phyloP scores from a whole-genome alignment of 2,329 filamentous ascomycete genomes.

The Nothophaeocryptopus gaeumannii region DNA sequence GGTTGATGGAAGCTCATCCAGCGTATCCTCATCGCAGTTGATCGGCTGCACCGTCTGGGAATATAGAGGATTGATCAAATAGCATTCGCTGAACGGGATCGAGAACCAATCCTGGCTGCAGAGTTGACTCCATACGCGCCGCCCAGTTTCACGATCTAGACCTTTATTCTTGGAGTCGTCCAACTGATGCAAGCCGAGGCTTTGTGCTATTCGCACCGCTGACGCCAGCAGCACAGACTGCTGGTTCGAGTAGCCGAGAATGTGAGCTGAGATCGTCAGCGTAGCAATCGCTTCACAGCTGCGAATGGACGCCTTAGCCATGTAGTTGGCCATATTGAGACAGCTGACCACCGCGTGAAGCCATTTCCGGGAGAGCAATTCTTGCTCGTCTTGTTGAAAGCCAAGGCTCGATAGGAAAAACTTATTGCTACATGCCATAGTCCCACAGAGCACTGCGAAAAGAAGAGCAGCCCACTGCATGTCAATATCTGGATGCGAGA shows the following conservation, averaged over 20 bases:
- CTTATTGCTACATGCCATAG: conserved; percentile 8
- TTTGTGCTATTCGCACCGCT: conserved; percentile 1
- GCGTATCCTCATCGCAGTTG: conserved; percentile 9
- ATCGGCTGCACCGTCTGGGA: neutral
- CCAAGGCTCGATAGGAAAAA: conserved; percentile 1
- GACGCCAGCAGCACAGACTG: conserved; percentile 13
- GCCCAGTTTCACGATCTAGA: neutral
- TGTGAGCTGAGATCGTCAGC: conserved; percentile 15
- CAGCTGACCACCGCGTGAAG: conserved; percentile 6
- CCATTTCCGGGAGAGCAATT: conserved; percentile 6
- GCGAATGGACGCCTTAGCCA: conserved; percentile 7
- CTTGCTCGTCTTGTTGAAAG: conserved; percentile 3
- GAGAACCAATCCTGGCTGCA: conserved; percentile 8
- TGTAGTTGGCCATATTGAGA: conserved; percentile 5
- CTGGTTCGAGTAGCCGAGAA: conserved; percentile 15
- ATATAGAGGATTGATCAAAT: conserved; percentile 8
- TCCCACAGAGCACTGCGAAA: conserved; percentile 10
- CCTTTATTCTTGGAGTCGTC: neutral
- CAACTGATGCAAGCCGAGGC: conserved; percentile 4
- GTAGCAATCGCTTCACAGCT: conserved; percentile 13
- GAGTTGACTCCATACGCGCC: conserved; percentile 1
- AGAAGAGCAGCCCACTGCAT: conserved; percentile 12
- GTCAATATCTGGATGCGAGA: conserved; percentile 1
- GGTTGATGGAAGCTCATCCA: neutral
- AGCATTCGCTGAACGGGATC: conserved; percentile 11